phyloP scores from a whole-genome alignment of 2,329 filamentous ascomycete species.

The Pyrenophora graminea region DNA sequence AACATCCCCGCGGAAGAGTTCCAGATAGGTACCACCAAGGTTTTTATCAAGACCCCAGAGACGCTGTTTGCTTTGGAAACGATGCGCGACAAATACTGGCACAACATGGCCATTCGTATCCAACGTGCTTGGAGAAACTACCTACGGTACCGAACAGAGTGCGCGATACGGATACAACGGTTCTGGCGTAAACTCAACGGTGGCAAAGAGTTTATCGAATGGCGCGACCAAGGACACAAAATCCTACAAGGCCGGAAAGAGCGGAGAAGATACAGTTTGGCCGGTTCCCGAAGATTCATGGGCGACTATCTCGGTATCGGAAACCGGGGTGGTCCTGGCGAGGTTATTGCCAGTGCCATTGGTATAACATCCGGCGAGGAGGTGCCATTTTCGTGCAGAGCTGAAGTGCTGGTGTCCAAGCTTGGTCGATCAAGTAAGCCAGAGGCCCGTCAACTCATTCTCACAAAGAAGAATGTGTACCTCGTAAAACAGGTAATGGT shows the following conservation, averaged over 20 bases:
- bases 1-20: slow-evolving; percentile 94
- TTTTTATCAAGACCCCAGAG: slow-evolving; percentile 97
- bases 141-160: slow-evolving; percentile 87
- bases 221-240: slow-evolving; percentile 85
- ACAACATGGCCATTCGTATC: slow-evolving; percentile 98
- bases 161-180: slow-evolving; percentile 88
- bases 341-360: slow-evolving; percentile 76
- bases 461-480: slow-evolving; percentile 87
- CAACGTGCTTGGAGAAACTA: slow-evolving; percentile 98
- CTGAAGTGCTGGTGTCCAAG: slow-evolving; percentile 88
- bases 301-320: slow-evolving; percentile 93
- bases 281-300: slow-evolving; percentile 89
- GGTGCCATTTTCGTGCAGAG: slow-evolving; percentile 86
- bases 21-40: slow-evolving; percentile 95
- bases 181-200: slow-evolving; percentile 95
- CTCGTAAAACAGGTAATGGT: slow-evolving; percentile 82
- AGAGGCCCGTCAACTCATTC: slow-evolving; percentile 79
- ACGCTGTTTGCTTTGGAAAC: slow-evolving; percentile 95
- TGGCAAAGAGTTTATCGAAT: slow-evolving; percentile 83
- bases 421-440: slow-evolving; percentile 96
- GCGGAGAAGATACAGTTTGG: slow-evolving; percentile 83
- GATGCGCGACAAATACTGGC: slow-evolving; percentile 98
- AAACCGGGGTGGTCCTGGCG: slow-evolving; percentile 76
- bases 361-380: slow-evolving; percentile 73
- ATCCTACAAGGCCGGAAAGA: slow-evolving; percentile 86